Percentiles rank a stretch among this genome's conserved stretches.
Evolutionary conservation across 768 basidiomycete genomes (phyloP).

Genomic region (Podaxis sp.): DNA sequence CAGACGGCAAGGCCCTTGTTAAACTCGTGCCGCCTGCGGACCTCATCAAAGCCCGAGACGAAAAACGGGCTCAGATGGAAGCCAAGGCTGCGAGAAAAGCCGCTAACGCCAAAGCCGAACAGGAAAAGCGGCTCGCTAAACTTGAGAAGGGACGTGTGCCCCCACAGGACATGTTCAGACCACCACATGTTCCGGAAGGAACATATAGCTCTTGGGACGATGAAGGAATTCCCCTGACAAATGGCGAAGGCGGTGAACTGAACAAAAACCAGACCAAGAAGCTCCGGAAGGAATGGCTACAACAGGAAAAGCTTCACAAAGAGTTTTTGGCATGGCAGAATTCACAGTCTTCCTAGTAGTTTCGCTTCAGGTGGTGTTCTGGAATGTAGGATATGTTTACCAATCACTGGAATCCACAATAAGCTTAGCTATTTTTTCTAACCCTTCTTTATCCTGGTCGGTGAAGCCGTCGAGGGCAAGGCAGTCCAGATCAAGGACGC

Average conservation of each 20-base stretch:
- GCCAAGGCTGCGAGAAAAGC: conserved; percentile 83
- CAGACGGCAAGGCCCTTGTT: conserved; percentile 93
- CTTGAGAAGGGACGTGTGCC: conserved; percentile 82
- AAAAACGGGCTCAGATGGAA: conserved; percentile 73
- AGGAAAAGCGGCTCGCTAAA: conserved; percentile 68
- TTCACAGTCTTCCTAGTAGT: conserved; percentile 14
- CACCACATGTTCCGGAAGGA: conserved; percentile 72
- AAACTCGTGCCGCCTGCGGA: conserved; percentile 86
- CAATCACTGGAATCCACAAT: conserved; percentile 67
- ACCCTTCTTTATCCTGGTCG: conserved; percentile 72
- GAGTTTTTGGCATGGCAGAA: conserved; percentile 62
- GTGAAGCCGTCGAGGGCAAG: conserved; percentile 70
- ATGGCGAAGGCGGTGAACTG: conserved; percentile 80
- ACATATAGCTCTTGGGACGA: conserved; percentile 85
- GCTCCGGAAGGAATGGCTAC: conserved; percentile 66
- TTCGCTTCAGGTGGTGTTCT: neutral
- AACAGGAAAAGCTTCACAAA: conserved; percentile 78
- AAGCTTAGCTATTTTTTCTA: conserved; percentile 70
- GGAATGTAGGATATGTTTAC: conserved; percentile 34
- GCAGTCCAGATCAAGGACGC: conserved; percentile 88
- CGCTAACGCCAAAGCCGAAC: conserved; percentile 61
- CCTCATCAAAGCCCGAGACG: conserved; percentile 82
- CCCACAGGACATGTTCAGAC: conserved; percentile 80
- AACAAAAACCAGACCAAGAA: conserved; percentile 83
- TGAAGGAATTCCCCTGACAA: conserved; percentile 81